A percentile compares a stretch with the other conserved stretches of the same genome.
phyloP scores from a whole-genome alignment of 2,329 filamentous ascomycete species.

The Cladophialophora yegresii region DNA sequence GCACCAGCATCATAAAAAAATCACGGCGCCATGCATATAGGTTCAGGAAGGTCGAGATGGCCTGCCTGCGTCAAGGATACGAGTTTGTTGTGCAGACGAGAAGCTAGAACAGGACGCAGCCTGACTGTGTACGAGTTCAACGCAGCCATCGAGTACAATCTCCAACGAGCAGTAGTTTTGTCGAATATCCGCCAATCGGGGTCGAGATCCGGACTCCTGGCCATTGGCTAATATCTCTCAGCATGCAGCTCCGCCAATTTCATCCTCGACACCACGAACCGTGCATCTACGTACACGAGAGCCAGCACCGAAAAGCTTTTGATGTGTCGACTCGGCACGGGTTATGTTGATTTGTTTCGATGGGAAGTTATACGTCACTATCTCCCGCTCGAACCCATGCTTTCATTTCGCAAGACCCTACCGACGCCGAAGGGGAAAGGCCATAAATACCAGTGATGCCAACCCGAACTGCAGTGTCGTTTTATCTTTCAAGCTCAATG shows the following conservation, averaged over 20 bases:
- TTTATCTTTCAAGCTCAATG: neutral
- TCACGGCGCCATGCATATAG: too few relatives aligned
- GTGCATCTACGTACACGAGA: neutral
- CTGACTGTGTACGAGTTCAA: neutral
- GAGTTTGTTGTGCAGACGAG: neutral
- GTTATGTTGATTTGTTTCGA: neutral
- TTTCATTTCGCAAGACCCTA: neutral
- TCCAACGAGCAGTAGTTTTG: neutral
- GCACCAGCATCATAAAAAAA: neutral
- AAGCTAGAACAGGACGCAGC: neutral
- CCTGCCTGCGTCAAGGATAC: neutral
- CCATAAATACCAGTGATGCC: neutral
- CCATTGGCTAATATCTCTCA: neutral
- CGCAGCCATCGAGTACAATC: neutral
- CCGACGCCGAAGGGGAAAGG: too few relatives aligned
- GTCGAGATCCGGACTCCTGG: neutral
- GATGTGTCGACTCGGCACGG: neutral
- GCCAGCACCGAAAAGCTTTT: neutral
- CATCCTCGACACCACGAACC: neutral
- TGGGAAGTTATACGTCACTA: neutral
- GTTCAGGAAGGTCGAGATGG: neutral
- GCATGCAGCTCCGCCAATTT: neutral
- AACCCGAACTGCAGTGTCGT: neutral
- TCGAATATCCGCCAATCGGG: neutral
- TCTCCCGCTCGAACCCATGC: neutral